Evolutionary conservation across 805 yeast species (phyloP).

Genomic region (Vanderwaltozyma verrucispora): DNA sequence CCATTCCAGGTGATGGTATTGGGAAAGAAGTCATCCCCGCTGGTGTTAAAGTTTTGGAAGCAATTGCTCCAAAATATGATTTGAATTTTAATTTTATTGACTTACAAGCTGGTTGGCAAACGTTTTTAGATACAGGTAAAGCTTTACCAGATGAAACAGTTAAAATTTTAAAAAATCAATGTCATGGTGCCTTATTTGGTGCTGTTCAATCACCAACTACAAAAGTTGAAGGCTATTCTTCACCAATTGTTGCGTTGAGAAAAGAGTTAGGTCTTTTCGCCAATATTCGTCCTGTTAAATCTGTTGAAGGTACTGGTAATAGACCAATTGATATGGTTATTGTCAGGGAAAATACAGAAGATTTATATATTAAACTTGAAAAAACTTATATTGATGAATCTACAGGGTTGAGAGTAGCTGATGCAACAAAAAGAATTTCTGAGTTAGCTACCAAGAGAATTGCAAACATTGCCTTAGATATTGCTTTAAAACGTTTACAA

Average conservation of each 20-base stretch:
- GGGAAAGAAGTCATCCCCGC: slow-evolving; percentile 98
- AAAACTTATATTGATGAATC: slow-evolving; percentile 49
- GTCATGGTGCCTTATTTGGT: slow-evolving; percentile 97
- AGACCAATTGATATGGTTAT: slow-evolving; percentile 95
- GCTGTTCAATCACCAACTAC: slow-evolving; percentile 93
- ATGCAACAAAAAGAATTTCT: slow-evolving; percentile 93
- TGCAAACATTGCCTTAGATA: slow-evolving; percentile 84
- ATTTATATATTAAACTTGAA: slow-evolving; percentile 92
- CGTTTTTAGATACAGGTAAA: slow-evolving; percentile 87
- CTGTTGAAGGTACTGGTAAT: slow-evolving; percentile 66
- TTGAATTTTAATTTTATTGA: slow-evolving; percentile 78
- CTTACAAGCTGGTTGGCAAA: slow-evolving; percentile 89
- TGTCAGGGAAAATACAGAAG: slow-evolving; percentile 98
- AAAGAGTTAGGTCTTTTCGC: slow-evolving; percentile 92
- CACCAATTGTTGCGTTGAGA: slow-evolving; percentile 98
- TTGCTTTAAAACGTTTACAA: slow-evolving; percentile 86
- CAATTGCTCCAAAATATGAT: slow-evolving; percentile 64
- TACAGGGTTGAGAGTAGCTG: slow-evolving; percentile 87
- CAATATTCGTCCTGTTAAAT: slow-evolving; percentile 95
- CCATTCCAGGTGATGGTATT: slow-evolving; percentile 98
- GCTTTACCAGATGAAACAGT: slow-evolving; percentile 94
- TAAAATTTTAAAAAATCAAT: slow-evolving; percentile 57
- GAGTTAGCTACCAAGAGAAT: slow-evolving; percentile 79
- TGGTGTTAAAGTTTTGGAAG: slow-evolving; percentile 78
- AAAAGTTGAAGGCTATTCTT: slow-evolving; percentile 92